phyloP scores from a whole-genome alignment of 768 basidiomycete genomes.

The Boletus reticuloceps region DNA sequence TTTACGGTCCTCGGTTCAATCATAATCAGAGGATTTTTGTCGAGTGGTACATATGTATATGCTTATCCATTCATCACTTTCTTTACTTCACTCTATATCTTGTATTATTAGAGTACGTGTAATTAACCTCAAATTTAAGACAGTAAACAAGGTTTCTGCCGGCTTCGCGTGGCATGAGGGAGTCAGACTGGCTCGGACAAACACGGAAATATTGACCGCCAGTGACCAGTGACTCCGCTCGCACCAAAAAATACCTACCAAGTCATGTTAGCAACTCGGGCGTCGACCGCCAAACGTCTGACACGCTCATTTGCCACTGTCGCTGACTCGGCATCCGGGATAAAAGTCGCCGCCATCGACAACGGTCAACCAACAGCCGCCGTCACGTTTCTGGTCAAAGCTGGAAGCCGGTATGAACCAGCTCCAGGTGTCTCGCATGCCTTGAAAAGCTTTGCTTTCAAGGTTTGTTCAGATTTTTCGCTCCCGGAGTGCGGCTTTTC shows the following conservation, averaged over 20 bases:
- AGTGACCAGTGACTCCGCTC: slow-evolving; percentile 16
- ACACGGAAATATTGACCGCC: slow-evolving; percentile 28
- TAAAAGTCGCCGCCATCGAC: slow-evolving; percentile 87
- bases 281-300: slow-evolving; percentile 57
- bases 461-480: slow-evolving; percentile 53
- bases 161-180: too few species aligned
- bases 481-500: neutral
- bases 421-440: slow-evolving; percentile 90
- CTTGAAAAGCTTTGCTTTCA: slow-evolving; percentile 98
- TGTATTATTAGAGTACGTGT: too few species aligned
- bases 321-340: slow-evolving; percentile 64
- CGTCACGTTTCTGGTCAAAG: slow-evolving; percentile 90
- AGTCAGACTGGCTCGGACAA: slow-evolving; percentile 13
- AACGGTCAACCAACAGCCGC: slow-evolving; percentile 79
- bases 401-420: slow-evolving; percentile 85
- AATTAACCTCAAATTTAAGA: too few species aligned
- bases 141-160: too few species aligned
- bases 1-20: too few species aligned
- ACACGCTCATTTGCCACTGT: slow-evolving; percentile 80
- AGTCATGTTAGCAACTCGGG: slow-evolving; percentile 54
- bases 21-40: too few species aligned
- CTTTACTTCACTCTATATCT: too few species aligned
- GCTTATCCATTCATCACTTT: too few species aligned
- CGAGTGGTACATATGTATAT: too few species aligned
- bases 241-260: slow-evolving; percentile 27